Base-by-base conservation (phyloP, 371 early-diverging fungal species). In the Apophysomyces variabilis region DNA sequence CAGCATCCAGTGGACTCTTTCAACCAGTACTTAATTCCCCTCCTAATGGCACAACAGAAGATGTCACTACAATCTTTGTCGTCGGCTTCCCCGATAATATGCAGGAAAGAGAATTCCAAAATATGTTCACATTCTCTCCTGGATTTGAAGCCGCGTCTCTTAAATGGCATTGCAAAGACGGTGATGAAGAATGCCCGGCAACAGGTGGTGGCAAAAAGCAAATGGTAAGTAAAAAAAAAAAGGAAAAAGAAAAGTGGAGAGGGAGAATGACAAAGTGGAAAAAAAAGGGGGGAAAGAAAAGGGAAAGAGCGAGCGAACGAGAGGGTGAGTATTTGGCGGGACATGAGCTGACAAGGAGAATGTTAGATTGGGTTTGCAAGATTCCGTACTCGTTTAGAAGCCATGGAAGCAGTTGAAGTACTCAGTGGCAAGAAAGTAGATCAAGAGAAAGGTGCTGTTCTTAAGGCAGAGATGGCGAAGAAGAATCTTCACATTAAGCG, bases 11-110 rank as follows among this genome's bases (percentile, higher is more conserved):
- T 41, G 57, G 61, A 18, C 62, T 67, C 21, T 67, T 61, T 58
- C 68, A 63, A 47, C 45, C 59, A 36, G 26, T 38, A 26, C 62
- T 35, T 38, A 58, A 39, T 62, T 66, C 65, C 21, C 64, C 65
- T 38, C 68, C 57, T 38, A 64, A 45, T 11, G 58, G 36, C 36
- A 59, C 35, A 26, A 58, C 57, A 5, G 90, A 90, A 50, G 87
- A 90, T 69, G 85, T 98, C 64, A 92, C 94, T 3, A 97, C 98
- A 47, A 96, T 98, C 66, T 98, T 97, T 85, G 96, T 97, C 3
- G 96, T 96, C 16, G 99, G 99, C 4, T 96, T 98, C 65, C 99
- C 99, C 21, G 96, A 97, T 39, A 96, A 98, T 78, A 94, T 97
- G 91, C 87, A 86, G 70, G 99, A 98, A 77, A 79, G 99, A 68